Evolutionary conservation across 306 rosid genomes (phyloP).

Genomic region (Casuarina cunninghamiana): DNA sequence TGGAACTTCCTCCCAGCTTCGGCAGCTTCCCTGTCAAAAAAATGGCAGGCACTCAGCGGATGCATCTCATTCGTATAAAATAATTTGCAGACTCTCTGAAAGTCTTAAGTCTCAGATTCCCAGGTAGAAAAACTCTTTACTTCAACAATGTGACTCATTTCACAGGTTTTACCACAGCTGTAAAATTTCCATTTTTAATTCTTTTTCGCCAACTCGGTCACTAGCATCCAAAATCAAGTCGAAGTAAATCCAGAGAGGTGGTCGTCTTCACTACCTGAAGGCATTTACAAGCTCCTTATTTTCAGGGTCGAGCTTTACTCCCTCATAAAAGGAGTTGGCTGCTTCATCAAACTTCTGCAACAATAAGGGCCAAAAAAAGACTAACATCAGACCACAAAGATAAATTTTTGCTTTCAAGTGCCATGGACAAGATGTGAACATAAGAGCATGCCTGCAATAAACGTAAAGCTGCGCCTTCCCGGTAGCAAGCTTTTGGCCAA

Average conservation of each 20-base stretch:
- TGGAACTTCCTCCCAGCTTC: conserved; percentile 91
- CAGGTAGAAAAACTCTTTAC: neutral
- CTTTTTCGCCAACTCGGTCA: neutral
- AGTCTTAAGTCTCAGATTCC: neutral
- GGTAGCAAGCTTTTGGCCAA: conserved; percentile 95
- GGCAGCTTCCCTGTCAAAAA: conserved; percentile 79
- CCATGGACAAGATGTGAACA: conserved; percentile 13
- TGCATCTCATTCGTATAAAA: neutral
- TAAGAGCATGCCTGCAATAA: conserved; percentile 67
- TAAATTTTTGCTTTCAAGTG: conserved; percentile 12
- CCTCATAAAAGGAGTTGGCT: conserved; percentile 89
- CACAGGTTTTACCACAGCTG: neutral
- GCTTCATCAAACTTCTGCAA: conserved; percentile 95
- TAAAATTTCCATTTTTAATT: neutral
- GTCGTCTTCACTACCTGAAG: conserved; percentile 58
- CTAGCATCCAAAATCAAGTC: neutral
- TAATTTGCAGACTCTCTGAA: neutral
- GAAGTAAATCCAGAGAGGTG: neutral
- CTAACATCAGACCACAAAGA: conserved; percentile 22
- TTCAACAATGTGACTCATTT: neutral
- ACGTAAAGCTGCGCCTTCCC: conserved; percentile 95
- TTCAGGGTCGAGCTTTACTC: conserved; percentile 80
- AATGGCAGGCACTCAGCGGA: conserved; percentile 15
- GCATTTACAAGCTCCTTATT: conserved; percentile 76
- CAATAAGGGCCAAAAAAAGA: conserved; percentile 10